phyloP scores from a whole-genome alignment of 345 rosid genomes.

The Aurinia saxatilis region DNA sequence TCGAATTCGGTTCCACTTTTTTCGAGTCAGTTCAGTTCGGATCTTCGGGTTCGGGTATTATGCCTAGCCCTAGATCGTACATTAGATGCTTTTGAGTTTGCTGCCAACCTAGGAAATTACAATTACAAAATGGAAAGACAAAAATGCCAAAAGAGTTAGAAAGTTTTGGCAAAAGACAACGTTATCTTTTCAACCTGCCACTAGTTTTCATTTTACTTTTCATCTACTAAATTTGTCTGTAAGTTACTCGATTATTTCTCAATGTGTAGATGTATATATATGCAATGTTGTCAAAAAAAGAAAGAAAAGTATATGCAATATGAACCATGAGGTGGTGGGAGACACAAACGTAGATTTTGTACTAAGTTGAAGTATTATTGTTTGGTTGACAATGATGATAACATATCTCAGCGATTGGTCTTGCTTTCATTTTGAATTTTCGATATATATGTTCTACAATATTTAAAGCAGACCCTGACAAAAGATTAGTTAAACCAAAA shows the following conservation, averaged over 20 bases:
- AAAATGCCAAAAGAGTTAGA: constrained; percentile 13
- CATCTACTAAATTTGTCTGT: neutral
- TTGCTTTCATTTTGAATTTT: neutral
- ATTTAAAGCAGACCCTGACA: constrained; percentile 15
- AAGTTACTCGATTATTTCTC: neutral
- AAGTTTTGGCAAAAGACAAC: constrained; percentile 16
- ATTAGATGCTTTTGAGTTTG: constrained; percentile 22
- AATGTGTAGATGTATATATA: neutral
- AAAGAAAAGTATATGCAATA: no score
- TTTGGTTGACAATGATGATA: constrained; percentile 16
- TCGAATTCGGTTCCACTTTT: no score
- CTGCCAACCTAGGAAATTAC: constrained; percentile 20
- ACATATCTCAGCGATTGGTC: constrained; percentile 1
- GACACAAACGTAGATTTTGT: constrained; percentile 3
- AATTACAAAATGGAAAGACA: constrained; percentile 20
- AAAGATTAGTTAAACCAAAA: constrained; percentile 18
- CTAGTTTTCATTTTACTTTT: neutral
- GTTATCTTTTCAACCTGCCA: constrained; percentile 22
- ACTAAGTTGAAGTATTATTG: neutral
- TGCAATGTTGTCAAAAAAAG: no score
- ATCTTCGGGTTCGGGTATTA: no score
- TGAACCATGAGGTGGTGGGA: no score
- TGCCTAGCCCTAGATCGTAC: neutral
- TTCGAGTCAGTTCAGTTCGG: no score
- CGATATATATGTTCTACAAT: neutral